Evolutionary conservation across 163 green algal species (phyloP).

Genomic region (Prototheca wickerhamii): DNA sequence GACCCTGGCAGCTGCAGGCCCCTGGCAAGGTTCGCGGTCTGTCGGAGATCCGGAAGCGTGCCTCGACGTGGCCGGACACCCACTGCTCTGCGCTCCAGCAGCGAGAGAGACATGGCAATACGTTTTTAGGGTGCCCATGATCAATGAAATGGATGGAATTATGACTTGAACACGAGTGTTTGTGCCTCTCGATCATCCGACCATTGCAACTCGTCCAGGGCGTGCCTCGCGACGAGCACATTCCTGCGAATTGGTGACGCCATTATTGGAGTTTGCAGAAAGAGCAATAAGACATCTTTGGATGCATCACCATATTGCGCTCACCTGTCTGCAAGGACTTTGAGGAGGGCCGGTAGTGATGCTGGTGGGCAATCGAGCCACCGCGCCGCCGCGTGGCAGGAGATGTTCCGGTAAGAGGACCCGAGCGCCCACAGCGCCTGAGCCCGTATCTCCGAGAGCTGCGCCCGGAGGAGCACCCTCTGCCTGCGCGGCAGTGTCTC

Average conservation of each 20-base stretch:
- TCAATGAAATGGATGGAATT: neutral
- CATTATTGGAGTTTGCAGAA: neutral
- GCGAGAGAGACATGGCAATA: too few relatives aligned
- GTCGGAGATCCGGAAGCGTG: too few relatives aligned
- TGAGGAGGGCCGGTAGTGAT: conserved; percentile 11
- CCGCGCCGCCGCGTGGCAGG: neutral
- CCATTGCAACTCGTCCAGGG: conserved; percentile 9
- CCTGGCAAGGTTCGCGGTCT: too few relatives aligned
- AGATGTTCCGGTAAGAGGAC: conserved; percentile 10
- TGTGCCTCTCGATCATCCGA: neutral
- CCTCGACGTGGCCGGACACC: too few relatives aligned
- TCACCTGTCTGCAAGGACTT: conserved; percentile 15
- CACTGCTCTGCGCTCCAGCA: too few relatives aligned
- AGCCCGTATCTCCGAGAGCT: neutral
- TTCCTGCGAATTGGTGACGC: neutral
- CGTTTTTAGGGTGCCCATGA: neutral
- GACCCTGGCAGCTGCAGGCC: too few relatives aligned
- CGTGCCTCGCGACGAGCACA: neutral
- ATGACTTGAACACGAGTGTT: conserved; percentile 10
- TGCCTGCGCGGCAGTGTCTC: neutral
- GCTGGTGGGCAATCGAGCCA: neutral
- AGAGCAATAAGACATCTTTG: neutral
- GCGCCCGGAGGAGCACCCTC: neutral
- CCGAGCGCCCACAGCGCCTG: conserved; percentile 4
- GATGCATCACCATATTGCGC: neutral